Evolutionary conservation across 345 rosid species (phyloP).

Genomic region (Salix suchowensis): DNA sequence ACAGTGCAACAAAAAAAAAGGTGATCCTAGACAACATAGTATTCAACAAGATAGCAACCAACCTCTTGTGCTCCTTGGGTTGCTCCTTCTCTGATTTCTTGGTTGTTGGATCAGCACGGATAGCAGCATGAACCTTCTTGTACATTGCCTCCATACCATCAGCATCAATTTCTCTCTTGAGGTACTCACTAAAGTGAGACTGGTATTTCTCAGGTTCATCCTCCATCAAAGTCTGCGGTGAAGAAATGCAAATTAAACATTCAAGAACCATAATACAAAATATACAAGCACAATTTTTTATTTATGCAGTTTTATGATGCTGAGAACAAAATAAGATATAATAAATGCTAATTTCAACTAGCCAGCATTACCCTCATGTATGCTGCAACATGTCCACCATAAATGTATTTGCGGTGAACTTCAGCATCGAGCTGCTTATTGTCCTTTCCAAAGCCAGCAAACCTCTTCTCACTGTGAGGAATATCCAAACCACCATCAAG

Average conservation of each 20-base stretch:
- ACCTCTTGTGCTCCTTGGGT: slow-evolving; percentile 67
- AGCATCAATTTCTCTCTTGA: slow-evolving; percentile 57
- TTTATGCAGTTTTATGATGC: neutral
- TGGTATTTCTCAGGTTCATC: slow-evolving; percentile 81
- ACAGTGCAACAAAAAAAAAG: neutral
- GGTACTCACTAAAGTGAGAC: slow-evolving; percentile 53
- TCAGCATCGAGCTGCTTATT: slow-evolving; percentile 78
- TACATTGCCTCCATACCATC: slow-evolving; percentile 52
- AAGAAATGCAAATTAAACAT: neutral
- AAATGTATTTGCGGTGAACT: slow-evolving; percentile 72
- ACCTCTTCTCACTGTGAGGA: slow-evolving; percentile 84
- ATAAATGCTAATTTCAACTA: neutral
- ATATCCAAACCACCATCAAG: slow-evolving; percentile 90
- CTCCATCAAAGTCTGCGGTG: slow-evolving; percentile 46
- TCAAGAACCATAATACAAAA: neutral
- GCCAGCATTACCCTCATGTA: slow-evolving; percentile 60
- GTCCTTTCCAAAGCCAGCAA: slow-evolving; percentile 72
- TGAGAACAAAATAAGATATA: neutral
- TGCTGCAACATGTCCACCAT: slow-evolving; percentile 71
- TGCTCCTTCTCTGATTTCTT: slow-evolving; percentile 50
- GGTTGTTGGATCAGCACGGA: slow-evolving; percentile 57
- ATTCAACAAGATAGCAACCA: neutral
- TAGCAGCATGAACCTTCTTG: slow-evolving; percentile 74
- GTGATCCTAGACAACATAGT: too few relatives aligned
- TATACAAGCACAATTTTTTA: neutral